Conservation (phyloP, 1,139 yeast species). For the Geotrichum candidum region DNA sequence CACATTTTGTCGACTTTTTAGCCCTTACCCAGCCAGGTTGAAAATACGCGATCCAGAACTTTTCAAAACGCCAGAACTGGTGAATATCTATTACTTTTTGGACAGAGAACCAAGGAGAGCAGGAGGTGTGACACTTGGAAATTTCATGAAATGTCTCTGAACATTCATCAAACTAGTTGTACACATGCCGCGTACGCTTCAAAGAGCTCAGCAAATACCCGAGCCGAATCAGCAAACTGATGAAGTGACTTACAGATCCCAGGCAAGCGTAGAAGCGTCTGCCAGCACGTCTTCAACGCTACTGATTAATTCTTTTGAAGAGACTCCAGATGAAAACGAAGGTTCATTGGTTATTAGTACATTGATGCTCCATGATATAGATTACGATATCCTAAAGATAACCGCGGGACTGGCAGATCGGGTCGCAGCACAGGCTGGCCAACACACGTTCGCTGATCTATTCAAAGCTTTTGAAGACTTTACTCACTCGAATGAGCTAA, state of each 20-base stretch:
- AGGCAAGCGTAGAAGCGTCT: not conserved
- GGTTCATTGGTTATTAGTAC: conserved; percentile 1
- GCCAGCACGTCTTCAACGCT: not conserved
- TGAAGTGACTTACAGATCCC: not conserved
- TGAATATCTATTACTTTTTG: no score
- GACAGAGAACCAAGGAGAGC: not conserved
- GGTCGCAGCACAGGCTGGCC: not conserved
- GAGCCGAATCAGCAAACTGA: not conserved
- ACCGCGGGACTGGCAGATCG: conserved; percentile 25
- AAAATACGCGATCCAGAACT: not conserved
- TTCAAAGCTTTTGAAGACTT: conserved; percentile 25
- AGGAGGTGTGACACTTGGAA: not conserved
- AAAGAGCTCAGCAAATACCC: not conserved
- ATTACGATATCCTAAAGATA: conserved; percentile 23
- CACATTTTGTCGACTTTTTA: not conserved
- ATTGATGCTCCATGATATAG: conserved; percentile 12
- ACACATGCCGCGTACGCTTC: not conserved
- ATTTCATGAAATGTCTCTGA: not conserved
- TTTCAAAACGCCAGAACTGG: not conserved
- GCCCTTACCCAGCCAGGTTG: not conserved
- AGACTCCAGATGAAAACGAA: not conserved
- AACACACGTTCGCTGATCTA: conserved; percentile 21
- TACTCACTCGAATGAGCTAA: conserved; percentile 21
- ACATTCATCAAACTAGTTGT: not conserved
- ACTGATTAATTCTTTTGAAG: not conserved